Percentiles rank a stretch among this genome's conserved stretches.
Conservation (phyloP, 257 asterid genomes). For the Gardenia jasminoides region DNA sequence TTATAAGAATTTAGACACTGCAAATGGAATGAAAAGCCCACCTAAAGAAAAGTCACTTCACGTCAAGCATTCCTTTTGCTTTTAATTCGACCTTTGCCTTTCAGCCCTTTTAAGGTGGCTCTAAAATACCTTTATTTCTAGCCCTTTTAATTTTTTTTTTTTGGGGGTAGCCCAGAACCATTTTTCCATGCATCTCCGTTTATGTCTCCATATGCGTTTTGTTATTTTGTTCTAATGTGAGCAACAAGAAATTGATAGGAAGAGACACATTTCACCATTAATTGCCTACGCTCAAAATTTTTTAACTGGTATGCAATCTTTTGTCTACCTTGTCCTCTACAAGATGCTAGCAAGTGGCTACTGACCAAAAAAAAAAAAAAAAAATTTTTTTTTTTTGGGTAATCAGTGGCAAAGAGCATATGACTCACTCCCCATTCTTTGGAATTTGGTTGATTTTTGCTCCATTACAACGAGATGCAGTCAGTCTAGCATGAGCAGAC, state of each 20-base stretch:
- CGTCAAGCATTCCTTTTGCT: conserved; percentile 25
- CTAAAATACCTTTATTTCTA: conserved; percentile 17
- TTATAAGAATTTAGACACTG: conserved; percentile 24
- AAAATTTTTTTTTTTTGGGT: too few species aligned
- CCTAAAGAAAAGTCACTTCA: conserved; percentile 23
- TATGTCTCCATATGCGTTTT: not conserved
- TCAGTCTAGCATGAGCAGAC: conserved; percentile 19
- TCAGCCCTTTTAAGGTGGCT: conserved; percentile 76
- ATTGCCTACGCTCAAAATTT: not conserved
- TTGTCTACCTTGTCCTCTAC: not conserved
- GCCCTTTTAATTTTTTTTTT: not conserved
- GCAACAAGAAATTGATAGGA: not conserved
- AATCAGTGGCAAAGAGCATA: not conserved
- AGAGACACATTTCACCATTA: not conserved
- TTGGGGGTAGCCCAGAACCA: conserved; percentile 3
- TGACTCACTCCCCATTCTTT: conserved; percentile 5
- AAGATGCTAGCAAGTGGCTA: not conserved
- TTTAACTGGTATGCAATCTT: not conserved
- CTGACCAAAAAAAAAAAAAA: too few species aligned
- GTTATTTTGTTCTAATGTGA: not conserved
- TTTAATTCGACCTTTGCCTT: conserved; percentile 65
- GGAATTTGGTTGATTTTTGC: not conserved
- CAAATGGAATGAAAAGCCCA: conserved; percentile 35
- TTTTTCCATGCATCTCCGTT: not conserved
- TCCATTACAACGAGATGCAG: conserved; percentile 12